These are phyloP conservation scores for Oxyria digyna DNA, from an alignment of 148 eudicot genomes.

Conservation along the genomic window DNA sequence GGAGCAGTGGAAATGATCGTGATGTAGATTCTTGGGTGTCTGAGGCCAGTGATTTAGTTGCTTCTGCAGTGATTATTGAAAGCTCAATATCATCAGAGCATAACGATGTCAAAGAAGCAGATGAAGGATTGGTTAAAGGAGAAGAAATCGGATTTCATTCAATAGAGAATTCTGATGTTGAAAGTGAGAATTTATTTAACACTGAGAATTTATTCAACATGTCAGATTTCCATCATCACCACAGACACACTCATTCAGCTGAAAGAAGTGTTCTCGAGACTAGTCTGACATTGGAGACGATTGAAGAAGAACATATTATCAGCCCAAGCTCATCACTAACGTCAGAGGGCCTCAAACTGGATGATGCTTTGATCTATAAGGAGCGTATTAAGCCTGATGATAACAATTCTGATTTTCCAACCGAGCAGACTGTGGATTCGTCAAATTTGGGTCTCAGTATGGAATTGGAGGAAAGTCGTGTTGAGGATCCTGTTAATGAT, in stretches of 20 bases:
- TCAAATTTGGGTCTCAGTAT: constrained; percentile 6
- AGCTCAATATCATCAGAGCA: constrained; percentile 12
- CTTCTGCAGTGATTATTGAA: constrained; percentile 4
- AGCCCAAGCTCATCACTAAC: constrained; percentile 7
- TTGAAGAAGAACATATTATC: constrained; percentile 4
- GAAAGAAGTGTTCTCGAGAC: constrained; percentile 5
- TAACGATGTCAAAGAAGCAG: constrained; percentile 15
- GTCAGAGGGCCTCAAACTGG: not conserved
- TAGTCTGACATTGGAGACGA: constrained; percentile 3
- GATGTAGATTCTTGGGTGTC: constrained; percentile 13
- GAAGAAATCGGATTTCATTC: constrained; percentile 12
- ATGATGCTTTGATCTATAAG: not conserved
- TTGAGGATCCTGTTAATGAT: constrained; percentile 26
- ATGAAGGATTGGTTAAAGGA: constrained; percentile 8
- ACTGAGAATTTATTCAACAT: constrained; percentile 6
- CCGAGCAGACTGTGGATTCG: constrained; percentile 4
- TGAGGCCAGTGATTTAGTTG: constrained; percentile 10
- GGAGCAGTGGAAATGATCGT: constrained; percentile 7
- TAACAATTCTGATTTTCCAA: constrained; percentile 6
- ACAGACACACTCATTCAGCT: not conserved
- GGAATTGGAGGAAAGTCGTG: constrained; percentile 9
- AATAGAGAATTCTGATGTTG: constrained; percentile 7
- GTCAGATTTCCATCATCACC: constrained; percentile 8
- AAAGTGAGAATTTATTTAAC: constrained; percentile 2
- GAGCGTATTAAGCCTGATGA: constrained; percentile 1